Evolutionary conservation across 331 rosid genomes (phyloP), one percentile per base, ranked within the genome.

Genomic region (Pyrus hybrid): DNA sequence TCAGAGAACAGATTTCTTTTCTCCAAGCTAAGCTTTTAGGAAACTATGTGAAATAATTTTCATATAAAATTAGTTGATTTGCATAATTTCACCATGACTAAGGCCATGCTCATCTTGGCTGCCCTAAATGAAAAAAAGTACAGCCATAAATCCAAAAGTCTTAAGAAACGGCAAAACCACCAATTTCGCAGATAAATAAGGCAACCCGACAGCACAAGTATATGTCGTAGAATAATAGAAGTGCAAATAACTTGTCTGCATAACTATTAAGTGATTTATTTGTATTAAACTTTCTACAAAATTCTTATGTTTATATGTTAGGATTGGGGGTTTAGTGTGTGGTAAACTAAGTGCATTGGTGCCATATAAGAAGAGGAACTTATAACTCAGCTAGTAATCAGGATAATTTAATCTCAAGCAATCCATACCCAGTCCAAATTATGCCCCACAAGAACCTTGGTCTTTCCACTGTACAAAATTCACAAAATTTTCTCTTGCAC

Each of bases 401-500:
- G 96, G 93, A 81, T 90, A 90, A 79, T 57, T 79, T 80, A 92
- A 77, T 58, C 68, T 79, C 84, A 93, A 82, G 87, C 93, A 89
- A 78, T 87, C 89, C 60, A 93, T 81, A 84, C 96, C 78, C 86
- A 85, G 63, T 76, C 93, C 78, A 93, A 76, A 75, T 65, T 83
- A 86, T 89, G 97, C 83, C 98, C 97, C 80, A 93, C 96, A 78
- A 93, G 93, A 86, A 93, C 90, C 76, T 81, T 89, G 74, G 96
- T 89, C 83, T 82, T 89, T 71, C 88, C 97, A 85, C 86, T 82
- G 77, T 87, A 77, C 80, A 91, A 73, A 86, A 93, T 78, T 78
- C 82, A 76, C 76, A 83, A 85, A 70, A 93, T 62, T 71, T 82
- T 93, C 32, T 89, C 91, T 71, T 79, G 84, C 79, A 86, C 98